phyloP scores from a whole-genome alignment of 148 eudicot genomes.

The Camellia sinensis region DNA sequence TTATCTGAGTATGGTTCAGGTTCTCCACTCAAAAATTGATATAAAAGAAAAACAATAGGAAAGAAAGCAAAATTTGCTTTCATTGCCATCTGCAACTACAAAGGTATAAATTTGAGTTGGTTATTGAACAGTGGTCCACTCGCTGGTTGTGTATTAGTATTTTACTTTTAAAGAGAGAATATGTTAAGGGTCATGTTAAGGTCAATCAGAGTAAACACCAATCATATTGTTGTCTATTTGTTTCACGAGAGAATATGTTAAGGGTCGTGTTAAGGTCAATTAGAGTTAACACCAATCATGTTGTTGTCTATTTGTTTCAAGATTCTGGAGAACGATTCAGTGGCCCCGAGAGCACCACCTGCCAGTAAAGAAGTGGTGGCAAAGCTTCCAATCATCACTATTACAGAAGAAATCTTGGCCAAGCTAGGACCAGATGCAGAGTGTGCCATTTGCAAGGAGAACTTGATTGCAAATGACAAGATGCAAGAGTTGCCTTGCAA shows the following conservation, averaged over 20 bases:
- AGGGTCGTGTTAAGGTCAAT: not conserved
- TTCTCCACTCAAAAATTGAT: too few relatives aligned
- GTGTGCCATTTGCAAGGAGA: slow-evolving; percentile 85
- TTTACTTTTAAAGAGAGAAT: not conserved
- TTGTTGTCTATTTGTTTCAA: slow-evolving; percentile 8
- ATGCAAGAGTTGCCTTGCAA: slow-evolving; percentile 97
- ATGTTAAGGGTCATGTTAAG: too few relatives aligned
- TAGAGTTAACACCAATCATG: not conserved
- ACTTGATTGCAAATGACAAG: slow-evolving; percentile 54
- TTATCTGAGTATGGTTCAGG: too few relatives aligned
- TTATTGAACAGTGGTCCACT: not conserved
- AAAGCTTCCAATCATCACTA: slow-evolving; percentile 64
- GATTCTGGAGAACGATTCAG: slow-evolving; percentile 33
- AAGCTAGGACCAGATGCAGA: slow-evolving; percentile 73
- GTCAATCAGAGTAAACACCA: too few relatives aligned
- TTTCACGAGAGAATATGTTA: not conserved
- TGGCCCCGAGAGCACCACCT: slow-evolving; percentile 62
- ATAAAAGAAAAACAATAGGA: too few relatives aligned
- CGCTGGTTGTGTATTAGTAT: not conserved
- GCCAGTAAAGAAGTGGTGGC: slow-evolving; percentile 87
- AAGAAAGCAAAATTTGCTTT: too few relatives aligned
- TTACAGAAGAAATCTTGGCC: slow-evolving; percentile 45
- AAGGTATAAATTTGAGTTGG: not conserved
- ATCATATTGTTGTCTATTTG: too few relatives aligned
- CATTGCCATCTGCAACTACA: too few relatives aligned